phyloP scores from a whole-genome alignment of 306 rosid genomes.

The Ammopiptanthus mongolicus region DNA sequence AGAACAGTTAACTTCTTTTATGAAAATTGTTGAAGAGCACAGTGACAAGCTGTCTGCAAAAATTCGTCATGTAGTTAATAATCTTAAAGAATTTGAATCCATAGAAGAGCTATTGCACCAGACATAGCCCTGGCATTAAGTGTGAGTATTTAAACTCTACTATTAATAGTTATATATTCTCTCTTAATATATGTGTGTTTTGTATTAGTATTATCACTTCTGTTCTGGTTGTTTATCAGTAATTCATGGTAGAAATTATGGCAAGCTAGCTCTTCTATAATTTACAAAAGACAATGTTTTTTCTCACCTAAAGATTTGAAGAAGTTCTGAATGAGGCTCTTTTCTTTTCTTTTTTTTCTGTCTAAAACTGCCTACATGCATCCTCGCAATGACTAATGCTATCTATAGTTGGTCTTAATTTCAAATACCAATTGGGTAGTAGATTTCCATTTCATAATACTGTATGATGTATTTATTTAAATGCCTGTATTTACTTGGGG shows the following conservation, averaged over 20 bases:
- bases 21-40: conserved; percentile 86
- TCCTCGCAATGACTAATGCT: background rate
- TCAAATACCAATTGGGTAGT: background rate
- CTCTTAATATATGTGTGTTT: background rate
- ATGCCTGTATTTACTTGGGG: background rate
- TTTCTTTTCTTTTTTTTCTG: background rate
- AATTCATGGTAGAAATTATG: background rate
- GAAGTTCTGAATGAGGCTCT: background rate
- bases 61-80: conserved; percentile 59
- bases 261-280: background rate
- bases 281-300: background rate
- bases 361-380: background rate
- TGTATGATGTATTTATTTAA: background rate
- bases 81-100: conserved; percentile 77
- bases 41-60: conserved; percentile 58
- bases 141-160: conserved; percentile 31
- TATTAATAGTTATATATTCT: background rate
- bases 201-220: background rate
- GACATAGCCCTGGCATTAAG: conserved; percentile 36
- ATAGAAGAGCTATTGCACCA: conserved; percentile 56
- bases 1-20: conserved; percentile 63
- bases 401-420: background rate
- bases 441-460: background rate
- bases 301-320: background rate
- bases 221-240: background rate